Base-by-base conservation (phyloP, 257 asterid genomes). In the Lycium barbarum region DNA sequence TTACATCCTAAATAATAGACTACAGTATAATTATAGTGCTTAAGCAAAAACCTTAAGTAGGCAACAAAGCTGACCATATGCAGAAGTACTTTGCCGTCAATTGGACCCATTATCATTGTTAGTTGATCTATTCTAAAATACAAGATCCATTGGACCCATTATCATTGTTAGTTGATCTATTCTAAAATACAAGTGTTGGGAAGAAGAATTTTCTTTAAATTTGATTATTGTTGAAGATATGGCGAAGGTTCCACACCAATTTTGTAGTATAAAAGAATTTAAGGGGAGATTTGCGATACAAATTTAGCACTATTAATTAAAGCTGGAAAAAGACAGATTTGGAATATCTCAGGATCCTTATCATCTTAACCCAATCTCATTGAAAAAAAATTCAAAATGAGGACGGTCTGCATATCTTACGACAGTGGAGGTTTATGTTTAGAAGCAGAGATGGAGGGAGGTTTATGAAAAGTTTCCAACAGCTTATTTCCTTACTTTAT, bases 281-380 rank as follows among this genome's bases (percentile, higher is more conserved):
- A 17, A 14, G 22, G 59, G 63, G 43, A 74, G 20, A 47, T 74
- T 74, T 74, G 43, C 14, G 6, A 51, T 76, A 76, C 45, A 51
- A 76, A 76, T 11, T 15, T 51, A 76, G 63, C 81, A 74, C 81
- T 74, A 12, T 14, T 74, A 76, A 14, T 76, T 11, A 26, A 78
- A 78, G 47, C 26, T 53, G 26, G 6, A 78, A 53, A 76, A 53
- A 78, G 15, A 51, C 5, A 78, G 65, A 53, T 26, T 78, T 51
- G 65, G 65, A 26, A 51, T 53, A 51, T 53, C 65, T 22, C 47
- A 14, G 65, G 5, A 51, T 26, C 22, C 49, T 78, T 53, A 22
- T 76, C 82, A 53, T 53, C 63, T 14, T 78, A 53, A 78, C 3
- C 33, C 22, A 51, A 53, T 53, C 15, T 78, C 65, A 7, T 78